Evolutionary conservation across 768 basidiomycete species (phyloP).

Genomic region (Neoboletus magnificus): DNA sequence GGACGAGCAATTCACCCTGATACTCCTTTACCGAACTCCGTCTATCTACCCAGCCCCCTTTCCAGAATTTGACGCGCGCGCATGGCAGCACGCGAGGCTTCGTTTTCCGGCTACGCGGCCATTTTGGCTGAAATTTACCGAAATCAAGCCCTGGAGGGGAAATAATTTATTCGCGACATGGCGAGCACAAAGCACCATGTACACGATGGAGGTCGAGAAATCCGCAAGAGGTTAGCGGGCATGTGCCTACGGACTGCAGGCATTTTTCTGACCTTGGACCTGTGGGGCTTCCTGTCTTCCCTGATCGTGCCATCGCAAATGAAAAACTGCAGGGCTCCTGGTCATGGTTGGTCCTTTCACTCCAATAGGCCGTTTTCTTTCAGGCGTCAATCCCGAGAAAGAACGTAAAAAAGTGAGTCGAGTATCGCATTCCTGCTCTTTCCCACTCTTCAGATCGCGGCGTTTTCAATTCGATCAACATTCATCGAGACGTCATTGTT

Average conservation of each 20-base stretch:
- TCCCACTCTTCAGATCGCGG: conserved; percentile 5
- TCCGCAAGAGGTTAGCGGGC: not conserved
- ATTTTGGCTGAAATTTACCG: not conserved
- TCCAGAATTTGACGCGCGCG: not conserved
- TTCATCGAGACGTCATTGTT: not conserved
- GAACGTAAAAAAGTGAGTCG: conserved; percentile 22
- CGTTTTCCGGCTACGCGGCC: too few relatives aligned
- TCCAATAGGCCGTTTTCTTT: not conserved
- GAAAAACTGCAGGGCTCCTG: conserved; percentile 10
- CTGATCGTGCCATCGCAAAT: conserved; percentile 16
- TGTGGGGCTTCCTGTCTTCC: conserved; percentile 19
- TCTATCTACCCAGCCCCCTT: not conserved
- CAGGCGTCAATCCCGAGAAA: not conserved
- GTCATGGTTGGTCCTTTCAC: not conserved
- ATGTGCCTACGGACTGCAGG: not conserved
- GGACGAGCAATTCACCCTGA: not conserved
- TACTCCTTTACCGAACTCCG: too few relatives aligned
- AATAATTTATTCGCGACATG: not conserved
- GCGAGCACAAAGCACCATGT: not conserved
- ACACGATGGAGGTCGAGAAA: not conserved
- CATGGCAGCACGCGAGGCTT: too few relatives aligned
- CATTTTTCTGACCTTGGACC: not conserved
- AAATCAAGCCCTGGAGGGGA: not conserved
- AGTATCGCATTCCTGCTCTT: not conserved
- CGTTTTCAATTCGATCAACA: conserved; percentile 8